phyloP scores from a whole-genome alignment of 2,329 filamentous ascomycete species.

The Ophiostoma sp. region DNA sequence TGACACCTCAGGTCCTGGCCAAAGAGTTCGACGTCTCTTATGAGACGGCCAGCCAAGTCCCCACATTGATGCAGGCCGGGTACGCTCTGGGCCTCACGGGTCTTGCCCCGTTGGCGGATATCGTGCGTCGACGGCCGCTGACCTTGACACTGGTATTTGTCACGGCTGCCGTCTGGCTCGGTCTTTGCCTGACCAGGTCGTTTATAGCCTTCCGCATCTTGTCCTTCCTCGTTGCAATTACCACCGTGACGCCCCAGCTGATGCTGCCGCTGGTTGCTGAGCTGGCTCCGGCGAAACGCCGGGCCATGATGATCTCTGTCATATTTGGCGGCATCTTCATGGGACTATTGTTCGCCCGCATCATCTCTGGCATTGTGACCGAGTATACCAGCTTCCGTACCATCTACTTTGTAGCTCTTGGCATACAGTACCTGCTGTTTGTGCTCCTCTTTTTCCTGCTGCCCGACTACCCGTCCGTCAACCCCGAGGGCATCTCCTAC shows the following conservation, averaged over 20 bases:
- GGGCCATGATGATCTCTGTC: slow-evolving; percentile 59
- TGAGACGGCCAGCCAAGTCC: slow-evolving; percentile 58
- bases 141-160: slow-evolving; percentile 59
- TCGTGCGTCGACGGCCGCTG: slow-evolving; percentile 58
- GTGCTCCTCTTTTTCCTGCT: slow-evolving; percentile 62
- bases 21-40: slow-evolving; percentile 61
- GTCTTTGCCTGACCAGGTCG: slow-evolving; percentile 59
- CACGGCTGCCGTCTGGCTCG: slow-evolving; percentile 60
- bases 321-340: slow-evolving; percentile 66
- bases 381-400: slow-evolving; percentile 18
- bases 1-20: slow-evolving; percentile 51
- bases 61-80: slow-evolving; percentile 65
- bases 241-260: slow-evolving; percentile 67
- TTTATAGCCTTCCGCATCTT: slow-evolving; percentile 56
- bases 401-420: slow-evolving; percentile 69
- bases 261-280: slow-evolving; percentile 74
- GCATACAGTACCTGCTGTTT: slow-evolving; percentile 61
- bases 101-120: slow-evolving; percentile 66
- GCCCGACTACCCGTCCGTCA: slow-evolving; percentile 70
- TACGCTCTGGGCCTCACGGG: slow-evolving; percentile 70
- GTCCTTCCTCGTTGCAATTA: slow-evolving; percentile 56
- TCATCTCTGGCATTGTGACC: slow-evolving; percentile 17
- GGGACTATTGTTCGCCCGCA: slow-evolving; percentile 64
- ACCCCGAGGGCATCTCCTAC: slow-evolving; percentile 55
- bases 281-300: slow-evolving; percentile 59